These are phyloP conservation scores for Puccinia coronata DNA, from an alignment of 1,284 basidiomycete species.

Conservation along the genomic window DNA sequence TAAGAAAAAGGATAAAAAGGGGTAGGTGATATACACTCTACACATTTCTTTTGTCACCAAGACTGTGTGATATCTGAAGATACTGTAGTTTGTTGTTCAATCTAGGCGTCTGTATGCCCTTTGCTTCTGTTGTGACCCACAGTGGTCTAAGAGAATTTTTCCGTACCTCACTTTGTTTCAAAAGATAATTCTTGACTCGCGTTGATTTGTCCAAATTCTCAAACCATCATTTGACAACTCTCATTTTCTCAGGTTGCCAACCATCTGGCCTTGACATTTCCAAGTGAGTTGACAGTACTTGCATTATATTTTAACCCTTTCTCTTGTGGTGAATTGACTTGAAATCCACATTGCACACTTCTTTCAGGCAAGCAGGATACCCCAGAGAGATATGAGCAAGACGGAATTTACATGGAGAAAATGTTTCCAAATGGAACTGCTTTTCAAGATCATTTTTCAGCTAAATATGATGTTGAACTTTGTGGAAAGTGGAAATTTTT, in stretches of 20 bases:
- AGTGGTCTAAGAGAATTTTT: slow-evolving; percentile 37
- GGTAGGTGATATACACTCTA: not conserved
- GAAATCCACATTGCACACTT: too few relatives aligned
- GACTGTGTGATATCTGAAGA: not conserved
- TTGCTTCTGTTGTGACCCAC: slow-evolving; percentile 41
- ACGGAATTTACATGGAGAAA: slow-evolving; percentile 39
- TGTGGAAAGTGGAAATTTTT: slow-evolving; percentile 48
- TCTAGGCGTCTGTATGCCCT: slow-evolving; percentile 1
- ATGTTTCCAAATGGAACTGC: slow-evolving; percentile 32
- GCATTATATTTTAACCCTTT: not conserved
- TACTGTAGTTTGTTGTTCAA: not conserved
- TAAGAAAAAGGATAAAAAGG: not conserved
- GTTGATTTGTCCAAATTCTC: not conserved
- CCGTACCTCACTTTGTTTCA: slow-evolving; percentile 32
- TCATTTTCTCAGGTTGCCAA: slow-evolving; percentile 29
- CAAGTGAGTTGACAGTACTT: slow-evolving; percentile 27
- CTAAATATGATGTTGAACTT: slow-evolving; percentile 36
- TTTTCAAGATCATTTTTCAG: slow-evolving; percentile 7
- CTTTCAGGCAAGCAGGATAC: slow-evolving; percentile 40
- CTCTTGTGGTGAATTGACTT: not conserved
- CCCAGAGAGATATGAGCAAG: slow-evolving; percentile 39
- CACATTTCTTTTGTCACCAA: not conserved
- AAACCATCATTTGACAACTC: not conserved
- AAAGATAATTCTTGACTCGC: slow-evolving; percentile 1
- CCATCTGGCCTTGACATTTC: slow-evolving; percentile 37